phyloP scores from a whole-genome alignment of 139 green algal species.

The Volvox africanus region DNA sequence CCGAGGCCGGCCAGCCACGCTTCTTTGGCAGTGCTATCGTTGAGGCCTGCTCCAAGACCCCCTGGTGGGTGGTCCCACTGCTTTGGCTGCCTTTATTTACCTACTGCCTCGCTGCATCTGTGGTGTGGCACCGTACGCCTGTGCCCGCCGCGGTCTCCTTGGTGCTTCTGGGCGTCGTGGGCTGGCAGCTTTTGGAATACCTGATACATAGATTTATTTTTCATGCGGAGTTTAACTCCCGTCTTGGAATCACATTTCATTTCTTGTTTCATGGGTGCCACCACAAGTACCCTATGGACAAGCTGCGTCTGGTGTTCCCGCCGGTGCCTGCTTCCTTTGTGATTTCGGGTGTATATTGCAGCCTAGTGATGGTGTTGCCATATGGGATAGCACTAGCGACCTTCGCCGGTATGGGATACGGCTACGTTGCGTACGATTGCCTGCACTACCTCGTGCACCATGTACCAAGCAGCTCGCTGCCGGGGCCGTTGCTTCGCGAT shows the following conservation, averaged over 20 bases:
- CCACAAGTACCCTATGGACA: constrained; percentile 95
- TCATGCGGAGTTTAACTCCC: constrained; percentile 72
- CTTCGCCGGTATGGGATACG: constrained; percentile 83
- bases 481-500: constrained; percentile 51
- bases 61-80: constrained; percentile 92
- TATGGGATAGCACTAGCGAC: constrained; percentile 53
- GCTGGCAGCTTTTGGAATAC: constrained; percentile 95
- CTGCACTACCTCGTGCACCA: constrained; percentile 90
- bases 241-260: constrained; percentile 86
- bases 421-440: constrained; percentile 94
- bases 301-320: constrained; percentile 93
- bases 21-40: constrained; percentile 82
- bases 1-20: constrained; percentile 76
- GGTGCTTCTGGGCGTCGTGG: constrained; percentile 68
- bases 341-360: constrained; percentile 58
- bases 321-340: constrained; percentile 74
- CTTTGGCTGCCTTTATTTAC: constrained; percentile 89
- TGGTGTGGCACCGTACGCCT: neutral
- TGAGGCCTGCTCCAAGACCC: constrained; percentile 80
- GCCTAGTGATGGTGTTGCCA: constrained; percentile 54
- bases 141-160: constrained; percentile 18
- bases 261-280: constrained; percentile 97
- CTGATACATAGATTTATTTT: constrained; percentile 93
- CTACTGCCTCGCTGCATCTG: neutral
- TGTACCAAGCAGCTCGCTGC: neutral